These are phyloP conservation scores for Ballota nigra DNA, from an alignment of 257 asterid genomes.

Conservation along the genomic window DNA sequence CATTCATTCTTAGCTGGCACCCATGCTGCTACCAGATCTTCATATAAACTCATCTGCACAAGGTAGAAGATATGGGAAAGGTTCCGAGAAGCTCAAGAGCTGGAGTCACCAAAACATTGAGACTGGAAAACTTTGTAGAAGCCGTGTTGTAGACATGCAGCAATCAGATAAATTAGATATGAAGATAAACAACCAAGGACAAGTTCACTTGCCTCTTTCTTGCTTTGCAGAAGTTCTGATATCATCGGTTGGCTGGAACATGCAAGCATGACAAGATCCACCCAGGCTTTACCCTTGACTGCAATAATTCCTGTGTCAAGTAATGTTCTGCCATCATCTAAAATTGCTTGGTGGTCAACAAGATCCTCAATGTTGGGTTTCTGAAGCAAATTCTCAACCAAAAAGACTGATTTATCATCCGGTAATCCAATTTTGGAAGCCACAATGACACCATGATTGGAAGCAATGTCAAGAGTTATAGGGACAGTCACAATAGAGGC, in stretches of 20 bases:
- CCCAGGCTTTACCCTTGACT: slow-evolving; percentile 90
- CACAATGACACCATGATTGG: slow-evolving; percentile 94
- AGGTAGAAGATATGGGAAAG: slow-evolving; percentile 27
- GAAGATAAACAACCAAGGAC: slow-evolving; percentile 11
- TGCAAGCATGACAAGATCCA: slow-evolving; percentile 72
- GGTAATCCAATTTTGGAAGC: slow-evolving; percentile 53
- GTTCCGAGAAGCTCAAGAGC: slow-evolving; percentile 20
- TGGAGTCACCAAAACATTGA: slow-evolving; percentile 14
- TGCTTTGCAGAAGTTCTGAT: slow-evolving; percentile 66
- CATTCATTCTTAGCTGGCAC: slow-evolving; percentile 93
- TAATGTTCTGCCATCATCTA: slow-evolving; percentile 87
- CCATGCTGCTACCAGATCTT: slow-evolving; percentile 98
- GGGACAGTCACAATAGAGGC: slow-evolving; percentile 90
- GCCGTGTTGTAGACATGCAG: slow-evolving; percentile 4
- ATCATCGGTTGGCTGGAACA: slow-evolving; percentile 70
- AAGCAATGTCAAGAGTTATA: slow-evolving; percentile 86
- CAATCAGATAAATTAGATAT: neutral
- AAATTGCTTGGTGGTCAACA: slow-evolving; percentile 64
- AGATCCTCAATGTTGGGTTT: slow-evolving; percentile 82
- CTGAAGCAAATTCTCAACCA: slow-evolving; percentile 89
- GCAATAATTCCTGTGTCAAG: slow-evolving; percentile 98
- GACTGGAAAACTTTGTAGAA: slow-evolving; percentile 3
- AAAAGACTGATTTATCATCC: slow-evolving; percentile 41
- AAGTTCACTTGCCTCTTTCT: slow-evolving; percentile 66
- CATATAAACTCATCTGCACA: slow-evolving; percentile 95